Evolutionary conservation across 805 yeast species (phyloP), one percentile per base, ranked within the genome.

Genomic region (Kuraishia capsulata): DNA sequence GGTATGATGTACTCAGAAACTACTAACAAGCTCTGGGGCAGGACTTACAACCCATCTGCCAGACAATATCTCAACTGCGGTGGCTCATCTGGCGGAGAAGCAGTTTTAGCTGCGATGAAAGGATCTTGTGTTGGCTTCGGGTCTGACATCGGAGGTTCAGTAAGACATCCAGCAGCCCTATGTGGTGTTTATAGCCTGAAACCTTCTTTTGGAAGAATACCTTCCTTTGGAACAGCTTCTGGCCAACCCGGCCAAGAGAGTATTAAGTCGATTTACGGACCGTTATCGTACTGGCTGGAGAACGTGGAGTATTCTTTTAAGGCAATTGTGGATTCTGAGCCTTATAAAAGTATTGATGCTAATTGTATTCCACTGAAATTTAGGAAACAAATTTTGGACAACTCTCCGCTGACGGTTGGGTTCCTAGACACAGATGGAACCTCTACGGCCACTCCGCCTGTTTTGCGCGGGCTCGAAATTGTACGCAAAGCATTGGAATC

Each of bases 41-140:
- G 69, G 39, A 62, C 78, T 3, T 55, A 64, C 46, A 75, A 76
- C 47, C 70, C 80, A 1, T 59, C 58, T 53, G 73, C 75, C 43
- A 51, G 56, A 43, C 57, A 69, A 37, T 57, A 61, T 28, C 62
- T 73, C 43, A 65, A 76, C 14, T 67, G 75, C 4, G 82, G 82
- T 40, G 83, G 83, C 6, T 71, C 79, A 1, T 71, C 80, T 3
- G 75, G 78, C 18, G 82, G 82, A 36, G 82, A 76, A 50, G 78
- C 80, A 38, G 75, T 79, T 2, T 51, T 73, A 38, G 66, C 73
- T 26, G 75, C 71, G 1, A 62, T 73, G 54, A 70, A 67, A 36
- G 81, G 75, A 4, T 68, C 79, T n/a, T 68, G 70, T 2, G 45
- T 76, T 33, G 83, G 80, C 11, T 58, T 74, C 37, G 81, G 81